Conservation (phyloP, 352 stramenopile species). For the Pythium aquatile region DNA sequence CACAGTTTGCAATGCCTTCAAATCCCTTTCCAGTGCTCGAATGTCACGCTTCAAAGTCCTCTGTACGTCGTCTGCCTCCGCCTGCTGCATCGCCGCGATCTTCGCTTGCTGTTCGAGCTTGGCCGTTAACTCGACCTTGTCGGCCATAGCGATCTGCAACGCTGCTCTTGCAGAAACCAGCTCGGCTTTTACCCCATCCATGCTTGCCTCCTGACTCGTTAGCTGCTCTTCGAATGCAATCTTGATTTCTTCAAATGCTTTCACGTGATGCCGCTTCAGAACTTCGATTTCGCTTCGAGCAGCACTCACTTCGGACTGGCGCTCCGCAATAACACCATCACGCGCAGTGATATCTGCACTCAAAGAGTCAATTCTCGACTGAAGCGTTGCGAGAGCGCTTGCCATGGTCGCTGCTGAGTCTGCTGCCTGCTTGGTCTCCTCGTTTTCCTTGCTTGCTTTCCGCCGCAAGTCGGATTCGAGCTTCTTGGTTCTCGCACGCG, state of each 20-base stretch:
- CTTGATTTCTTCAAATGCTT: conserved; percentile 4
- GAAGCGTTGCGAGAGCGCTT: conserved; percentile 19
- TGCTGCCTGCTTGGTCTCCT: conserved; percentile 10
- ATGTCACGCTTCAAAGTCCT: conserved; percentile 54
- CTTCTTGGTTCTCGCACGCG: conserved; percentile 14
- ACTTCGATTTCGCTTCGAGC: background rate
- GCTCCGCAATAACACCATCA: conserved; percentile 13
- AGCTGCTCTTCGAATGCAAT: background rate
- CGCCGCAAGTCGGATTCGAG: conserved; percentile 20
- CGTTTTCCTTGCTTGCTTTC: conserved; percentile 26
- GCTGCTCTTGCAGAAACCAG: conserved; percentile 3
- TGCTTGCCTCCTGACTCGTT: background rate
- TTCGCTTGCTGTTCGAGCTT: conserved; percentile 22
- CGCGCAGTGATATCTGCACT: conserved; percentile 13
- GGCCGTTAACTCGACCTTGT: conserved; percentile 11
- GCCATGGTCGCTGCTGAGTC: conserved; percentile 16
- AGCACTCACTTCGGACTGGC: background rate
- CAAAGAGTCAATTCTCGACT: conserved; percentile 25
- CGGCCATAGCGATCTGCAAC: background rate
- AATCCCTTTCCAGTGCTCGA: conserved; percentile 53
- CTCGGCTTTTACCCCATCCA: background rate
- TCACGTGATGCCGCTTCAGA: conserved; percentile 1
- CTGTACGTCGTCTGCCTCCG: conserved; percentile 53
- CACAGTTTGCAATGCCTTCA: conserved; percentile 48
- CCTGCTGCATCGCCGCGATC: conserved; percentile 22